Base-by-base conservation (phyloP, 73 alveolate genomes). In the Durusdinium trenchii region DNA sequence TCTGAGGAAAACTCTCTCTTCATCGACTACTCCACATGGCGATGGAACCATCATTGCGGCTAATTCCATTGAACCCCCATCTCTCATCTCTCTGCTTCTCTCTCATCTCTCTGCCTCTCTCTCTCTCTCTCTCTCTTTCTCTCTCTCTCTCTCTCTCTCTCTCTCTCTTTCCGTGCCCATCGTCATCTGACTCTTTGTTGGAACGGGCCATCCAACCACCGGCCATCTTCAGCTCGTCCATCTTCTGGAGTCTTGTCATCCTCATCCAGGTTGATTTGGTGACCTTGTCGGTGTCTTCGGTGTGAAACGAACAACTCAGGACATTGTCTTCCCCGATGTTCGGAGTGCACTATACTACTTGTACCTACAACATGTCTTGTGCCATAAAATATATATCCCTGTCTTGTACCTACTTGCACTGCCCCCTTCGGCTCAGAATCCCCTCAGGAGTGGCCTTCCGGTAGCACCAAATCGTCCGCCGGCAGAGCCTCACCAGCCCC, bases 401-500 rank as follows among this genome's bases (percentile, higher is more conserved):
- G n/a, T n/a, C n/a, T n/a, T n/a, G n/a, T n/a, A n/a, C n/a, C n/a
- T n/a, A n/a, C n/a, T n/a, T n/a, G n/a, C n/a, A n/a, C n/a, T n/a
- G n/a, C n/a, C n/a, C n/a, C n/a, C n/a, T n/a, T n/a, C n/a, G n/a
- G n/a, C n/a, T n/a, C n/a, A n/a, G n/a, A n/a, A n/a, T n/a, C n/a
- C n/a, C n/a, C n/a, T n/a, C n/a, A n/a, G n/a, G n/a, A n/a, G n/a
- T n/a, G n/a, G 47, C 98, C 98, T 48, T 91, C 98, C 3, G 98
- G 98, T 4, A 91, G 98, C 43, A 91, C 98, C 98, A 91, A 45
- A 52, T 91, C 98, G 35, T 91, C 98, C 1, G 67, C 98, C 7
- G 98, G 98, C 98, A 91, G n/a, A 3, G 98, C 98, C 98, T 91
- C 23, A n/a, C n/a, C n/a, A n/a, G n/a, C n/a, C n/a, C n/a, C n/a